These are phyloP conservation scores for Candida parachauliodes DNA, from an alignment of 805 yeast genomes.

Conservation along the genomic window DNA sequence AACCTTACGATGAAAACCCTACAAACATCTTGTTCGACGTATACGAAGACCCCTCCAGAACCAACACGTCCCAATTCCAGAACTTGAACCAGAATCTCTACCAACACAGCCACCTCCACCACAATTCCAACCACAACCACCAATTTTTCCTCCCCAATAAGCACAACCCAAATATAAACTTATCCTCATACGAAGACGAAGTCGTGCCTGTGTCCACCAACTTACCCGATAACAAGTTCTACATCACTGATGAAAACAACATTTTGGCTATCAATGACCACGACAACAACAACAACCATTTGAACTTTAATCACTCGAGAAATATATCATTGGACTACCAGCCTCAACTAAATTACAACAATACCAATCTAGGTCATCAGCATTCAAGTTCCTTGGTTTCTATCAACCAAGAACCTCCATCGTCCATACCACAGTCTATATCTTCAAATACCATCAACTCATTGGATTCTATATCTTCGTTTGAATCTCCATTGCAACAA, in stretches of 20 bases:
- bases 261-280: background rate
- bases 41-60: constrained; percentile 1
- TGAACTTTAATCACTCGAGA: constrained; percentile 20
- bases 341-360: constrained; percentile 10
- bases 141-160: background rate
- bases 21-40: constrained; percentile 4
- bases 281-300: background rate
- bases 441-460: constrained; percentile 27
- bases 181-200: constrained; percentile 4
- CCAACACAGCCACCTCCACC: background rate
- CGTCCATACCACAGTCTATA: constrained; percentile 13
- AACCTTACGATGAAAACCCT: constrained; percentile 21
- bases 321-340: constrained; percentile 18
- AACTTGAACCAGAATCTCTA: background rate
- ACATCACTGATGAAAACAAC: constrained; percentile 4
- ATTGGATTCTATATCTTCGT: constrained; percentile 24
- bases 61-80: background rate
- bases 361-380: too few relatives aligned
- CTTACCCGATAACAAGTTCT: constrained; percentile 8
- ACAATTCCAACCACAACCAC: background rate
- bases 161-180: background rate
- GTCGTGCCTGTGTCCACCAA: constrained; percentile 13
- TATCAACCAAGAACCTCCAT: constrained; percentile 18
- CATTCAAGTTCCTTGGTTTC: constrained; percentile 22
- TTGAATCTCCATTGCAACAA: constrained; percentile 7